Evolutionary conservation across 345 rosid genomes (phyloP), one percentile per base, ranked within the genome.

Genomic region (Dipteronia dyeriana): DNA sequence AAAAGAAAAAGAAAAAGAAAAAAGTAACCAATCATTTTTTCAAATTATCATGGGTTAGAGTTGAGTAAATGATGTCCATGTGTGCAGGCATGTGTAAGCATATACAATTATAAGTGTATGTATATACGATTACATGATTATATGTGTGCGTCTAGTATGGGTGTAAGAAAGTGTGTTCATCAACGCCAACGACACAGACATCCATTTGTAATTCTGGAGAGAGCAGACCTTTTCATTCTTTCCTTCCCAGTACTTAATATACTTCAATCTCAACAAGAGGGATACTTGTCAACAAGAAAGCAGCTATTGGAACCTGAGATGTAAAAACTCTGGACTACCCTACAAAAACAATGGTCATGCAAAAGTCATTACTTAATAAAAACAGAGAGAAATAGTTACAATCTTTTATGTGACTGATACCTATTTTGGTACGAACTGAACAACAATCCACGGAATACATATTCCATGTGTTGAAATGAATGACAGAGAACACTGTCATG

Each of bases 381-480:
- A 66, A 47, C 31, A 61, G 9, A 7, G 38, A 31, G 5, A 75
- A n/a, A 63, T 63, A n/a, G 43, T 25, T 11, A 29, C 53, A 29
- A 19, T 26, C 6, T 45, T 60, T 41, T 45, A 45, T 10, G 13
- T 41, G 64, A 66, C 38, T 13, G 25, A 73, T 20, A 75, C 71
- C 22, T 76, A 23, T 56, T 17, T n/a, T 56, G 61, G 19, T 45
- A 53, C 38, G 38, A 65, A 39, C 51, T 16, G 31, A 70, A 31
- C 72, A 70, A 31, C 72, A 70, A 49, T 47, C 66, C 38, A 26
- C 56, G 20, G 45, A 59, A 56, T 14, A 23, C n/a, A 74, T 76
- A 77, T 78, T 13, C 83, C 67, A 62, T 26, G 73, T 71, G 73
- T 53, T 14, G 41, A 22, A 63, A 56, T 26, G 56, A 53, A 63